Evolutionary conservation across 2,329 filamentous ascomycete species (phyloP).

Genomic region (Ophiosphaerella narmari): DNA sequence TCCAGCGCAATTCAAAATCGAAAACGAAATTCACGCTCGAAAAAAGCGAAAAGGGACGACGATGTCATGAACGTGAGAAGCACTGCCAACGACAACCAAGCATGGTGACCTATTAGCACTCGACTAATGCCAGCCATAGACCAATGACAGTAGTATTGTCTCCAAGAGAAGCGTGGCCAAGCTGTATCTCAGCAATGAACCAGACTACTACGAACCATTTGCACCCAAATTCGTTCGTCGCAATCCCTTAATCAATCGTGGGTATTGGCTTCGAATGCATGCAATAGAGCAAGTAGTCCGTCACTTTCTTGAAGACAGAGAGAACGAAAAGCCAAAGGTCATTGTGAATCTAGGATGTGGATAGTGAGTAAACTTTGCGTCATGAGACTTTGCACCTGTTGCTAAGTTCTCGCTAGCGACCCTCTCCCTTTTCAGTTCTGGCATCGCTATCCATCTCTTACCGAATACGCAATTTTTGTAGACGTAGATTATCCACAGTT

Average conservation of each 20-base stretch:
- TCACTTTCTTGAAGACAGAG: slow-evolving; percentile 66
- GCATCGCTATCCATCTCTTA: slow-evolving; percentile 65
- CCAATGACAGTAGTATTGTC: slow-evolving; percentile 89
- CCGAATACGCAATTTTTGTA: slow-evolving; percentile 68
- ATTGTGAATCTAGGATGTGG: slow-evolving; percentile 87
- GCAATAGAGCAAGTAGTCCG: slow-evolving; percentile 76
- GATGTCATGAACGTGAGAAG: slow-evolving; percentile 60
- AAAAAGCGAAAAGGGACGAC: slow-evolving; percentile 52
- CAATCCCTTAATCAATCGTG: slow-evolving; percentile 87
- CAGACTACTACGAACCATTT: slow-evolving; percentile 86
- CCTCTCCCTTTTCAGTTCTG: slow-evolving; percentile 85
- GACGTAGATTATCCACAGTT: slow-evolving; percentile 86
- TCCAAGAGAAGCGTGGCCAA: slow-evolving; percentile 93
- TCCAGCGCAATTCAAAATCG: slow-evolving; percentile 11
- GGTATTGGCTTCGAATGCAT: slow-evolving; percentile 85
- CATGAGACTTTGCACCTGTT: not conserved
- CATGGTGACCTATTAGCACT: not conserved
- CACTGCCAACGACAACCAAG: not conserved
- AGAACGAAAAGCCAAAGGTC: slow-evolving; percentile 65
- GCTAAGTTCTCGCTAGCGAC: slow-evolving; percentile 63
- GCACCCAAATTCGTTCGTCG: slow-evolving; percentile 81
- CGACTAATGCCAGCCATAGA: slow-evolving; percentile 56
- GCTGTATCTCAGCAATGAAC: slow-evolving; percentile 76
- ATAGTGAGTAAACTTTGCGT: slow-evolving; percentile 66
- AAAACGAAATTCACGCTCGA: slow-evolving; percentile 21